Conservation (phyloP, 1,139 yeast genomes). For the Insectozyma bohioensis region DNA sequence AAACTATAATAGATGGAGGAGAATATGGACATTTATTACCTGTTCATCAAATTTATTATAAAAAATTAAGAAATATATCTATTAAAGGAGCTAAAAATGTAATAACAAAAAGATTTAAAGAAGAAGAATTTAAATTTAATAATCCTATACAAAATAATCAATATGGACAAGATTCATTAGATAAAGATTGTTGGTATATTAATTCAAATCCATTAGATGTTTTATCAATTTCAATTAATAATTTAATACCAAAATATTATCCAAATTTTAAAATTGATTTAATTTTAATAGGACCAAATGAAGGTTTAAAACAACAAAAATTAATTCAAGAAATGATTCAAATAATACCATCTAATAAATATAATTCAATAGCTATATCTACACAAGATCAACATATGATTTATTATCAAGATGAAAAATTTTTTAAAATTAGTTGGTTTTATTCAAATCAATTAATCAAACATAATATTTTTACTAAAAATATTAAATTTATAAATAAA, state of each 20-base stretch:
- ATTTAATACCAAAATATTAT: slow-evolving; percentile 31
- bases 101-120: slow-evolving; percentile 13
- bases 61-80: slow-evolving; percentile 20
- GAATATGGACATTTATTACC: slow-evolving; percentile 37
- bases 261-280: slow-evolving; percentile 35
- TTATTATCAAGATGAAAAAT: slow-evolving; percentile 33
- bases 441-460: slow-evolving; percentile 15
- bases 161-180: slow-evolving; percentile 37
- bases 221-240: slow-evolving; percentile 32
- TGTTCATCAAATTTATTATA: slow-evolving; percentile 31
- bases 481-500: slow-evolving; percentile 26
- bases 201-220: slow-evolving; percentile 32
- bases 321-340: slow-evolving; percentile 14
- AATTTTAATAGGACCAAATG: slow-evolving; percentile 42
- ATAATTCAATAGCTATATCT: slow-evolving; percentile 21
- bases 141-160: slow-evolving; percentile 12
- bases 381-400: slow-evolving; percentile 30
- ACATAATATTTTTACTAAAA: slow-evolving; percentile 26
- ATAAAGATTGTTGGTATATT: slow-evolving; percentile 39
- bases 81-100: slow-evolving; percentile 22
- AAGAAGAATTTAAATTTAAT: background rate
- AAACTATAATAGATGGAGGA: slow-evolving; percentile 26
- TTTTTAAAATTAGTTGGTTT: slow-evolving; percentile 8
- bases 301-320: slow-evolving; percentile 19
- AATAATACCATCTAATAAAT: slow-evolving; percentile 15